These are phyloP conservation scores for Phallus indusiatus DNA, from an alignment of 768 basidiomycete genomes.

Conservation along the genomic window DNA sequence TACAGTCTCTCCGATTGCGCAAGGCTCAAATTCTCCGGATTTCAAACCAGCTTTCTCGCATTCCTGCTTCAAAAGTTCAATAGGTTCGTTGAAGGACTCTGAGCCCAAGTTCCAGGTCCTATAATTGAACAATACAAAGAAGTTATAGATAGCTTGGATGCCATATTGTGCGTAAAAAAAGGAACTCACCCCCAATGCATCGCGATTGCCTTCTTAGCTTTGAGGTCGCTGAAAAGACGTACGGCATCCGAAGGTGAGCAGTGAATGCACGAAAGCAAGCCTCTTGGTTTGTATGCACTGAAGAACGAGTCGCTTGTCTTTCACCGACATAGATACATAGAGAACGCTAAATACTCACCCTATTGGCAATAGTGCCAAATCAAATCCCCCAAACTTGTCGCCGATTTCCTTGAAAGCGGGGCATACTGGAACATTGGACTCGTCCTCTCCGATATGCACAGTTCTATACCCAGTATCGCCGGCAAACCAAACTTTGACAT, in stretches of 20 bases:
- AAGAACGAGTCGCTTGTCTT: neutral
- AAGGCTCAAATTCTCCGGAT: conserved; percentile 45
- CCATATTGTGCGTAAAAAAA: conserved; percentile 6
- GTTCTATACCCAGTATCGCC: conserved; percentile 61
- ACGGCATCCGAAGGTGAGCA: conserved; percentile 62
- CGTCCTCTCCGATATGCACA: conserved; percentile 35
- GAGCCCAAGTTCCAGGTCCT: conserved; percentile 46
- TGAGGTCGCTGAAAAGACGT: conserved; percentile 52
- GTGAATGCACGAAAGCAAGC: conserved; percentile 51
- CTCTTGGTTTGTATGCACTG: conserved; percentile 53
- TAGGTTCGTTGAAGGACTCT: conserved; percentile 55
- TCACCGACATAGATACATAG: neutral
- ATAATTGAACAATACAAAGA: neutral
- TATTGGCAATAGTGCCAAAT: conserved; percentile 59
- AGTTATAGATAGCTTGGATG: neutral
- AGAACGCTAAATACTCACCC: conserved; percentile 17
- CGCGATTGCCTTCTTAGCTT: conserved; percentile 48
- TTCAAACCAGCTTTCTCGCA: conserved; percentile 41
- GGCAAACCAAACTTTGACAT: conserved; percentile 45
- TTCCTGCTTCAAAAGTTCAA: conserved; percentile 41
- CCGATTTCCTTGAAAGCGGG: conserved; percentile 72
- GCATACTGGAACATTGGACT: conserved; percentile 47
- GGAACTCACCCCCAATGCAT: conserved; percentile 65
- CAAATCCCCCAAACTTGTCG: conserved; percentile 49
- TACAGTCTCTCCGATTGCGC: conserved; percentile 53